Conservation (phyloP, 169 alveolate species). For the Babesia microti region DNA sequence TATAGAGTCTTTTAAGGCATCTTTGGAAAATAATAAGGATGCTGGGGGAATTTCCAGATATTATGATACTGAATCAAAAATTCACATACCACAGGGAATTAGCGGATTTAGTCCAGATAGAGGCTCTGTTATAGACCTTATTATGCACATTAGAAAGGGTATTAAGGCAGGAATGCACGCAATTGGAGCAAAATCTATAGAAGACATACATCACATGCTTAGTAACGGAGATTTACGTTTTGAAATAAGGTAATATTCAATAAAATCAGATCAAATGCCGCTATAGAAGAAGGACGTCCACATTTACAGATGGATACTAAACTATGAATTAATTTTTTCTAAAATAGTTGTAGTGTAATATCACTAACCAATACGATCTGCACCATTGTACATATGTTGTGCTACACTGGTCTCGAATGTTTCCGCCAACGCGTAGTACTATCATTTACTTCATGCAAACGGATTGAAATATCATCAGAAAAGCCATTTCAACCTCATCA, state of each 20-base stretch:
- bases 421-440: too few relatives aligned
- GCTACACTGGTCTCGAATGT: too few relatives aligned
- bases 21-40: constrained; percentile 13
- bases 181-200: constrained; percentile 34
- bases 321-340: too few relatives aligned
- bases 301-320: too few relatives aligned
- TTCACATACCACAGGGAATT: constrained; percentile 74
- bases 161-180: constrained; percentile 61
- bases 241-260: constrained; percentile 45
- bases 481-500: too few relatives aligned
- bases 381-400: too few relatives aligned
- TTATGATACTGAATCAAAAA: constrained; percentile 49
- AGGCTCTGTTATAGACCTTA: constrained; percentile 66
- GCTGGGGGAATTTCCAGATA: constrained; percentile 40
- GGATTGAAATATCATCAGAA: too few relatives aligned
- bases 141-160: constrained; percentile 68
- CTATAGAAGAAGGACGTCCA: constrained; percentile 24
- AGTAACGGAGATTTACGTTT: constrained; percentile 46
- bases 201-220: constrained; percentile 39
- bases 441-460: too few relatives aligned
- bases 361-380: too few relatives aligned
- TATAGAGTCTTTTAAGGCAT: constrained; percentile 60
- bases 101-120: constrained; percentile 75
- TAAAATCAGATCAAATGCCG: constrained; percentile 23
- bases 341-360: too few relatives aligned